Evolutionary conservation across 139 green algal species (phyloP), one percentile per base, ranked within the genome.

Genomic region (Tetraselmis chui): DNA sequence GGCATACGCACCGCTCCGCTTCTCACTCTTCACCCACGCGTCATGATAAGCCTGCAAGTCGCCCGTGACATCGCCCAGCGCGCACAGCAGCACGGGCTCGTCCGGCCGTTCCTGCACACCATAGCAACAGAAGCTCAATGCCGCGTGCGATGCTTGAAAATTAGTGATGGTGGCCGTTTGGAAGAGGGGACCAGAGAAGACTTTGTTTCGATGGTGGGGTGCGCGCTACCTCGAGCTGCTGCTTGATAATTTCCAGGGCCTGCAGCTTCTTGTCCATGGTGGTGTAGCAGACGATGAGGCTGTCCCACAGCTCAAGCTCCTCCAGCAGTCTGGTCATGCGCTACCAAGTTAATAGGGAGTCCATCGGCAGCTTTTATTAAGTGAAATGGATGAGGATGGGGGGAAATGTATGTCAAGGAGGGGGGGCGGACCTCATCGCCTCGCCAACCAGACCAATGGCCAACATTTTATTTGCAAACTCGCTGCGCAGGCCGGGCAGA

Each of bases 271-370:
- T 98, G 59, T 89, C 91, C 79, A 98, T 85, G 82, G 98, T 85
- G 27, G 87, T 88, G 91, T 97, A 97, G 91, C 95, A 98, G 28
- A 93, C 79, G 74, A 97, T 93, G 0, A 97, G 86, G 67, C 82
- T 80, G 83, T 98, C 95, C 95, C 95, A 98, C 83, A 96, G 83
- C 84, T 98, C 93, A 77, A 96, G 85, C 18, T 80, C 59, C 88
- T 98, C 95, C 79, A 96, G 97, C 23, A 96, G 79, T 24, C 67
- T 28, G 81, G 98, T n/a, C n/a, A n/a, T n/a, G n/a, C n/a, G n/a
- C 67, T 27, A 85, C 87, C n/a, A n/a, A n/a, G n/a, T n/a, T n/a
- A n/a, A n/a, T n/a, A n/a, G n/a, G n/a, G n/a, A n/a, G n/a, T n/a
- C n/a, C n/a, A n/a, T n/a, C n/a, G n/a, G n/a, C n/a, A n/a, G n/a